Conservation (phyloP, 139 green algal genomes). For the Eudorina sp. region DNA sequence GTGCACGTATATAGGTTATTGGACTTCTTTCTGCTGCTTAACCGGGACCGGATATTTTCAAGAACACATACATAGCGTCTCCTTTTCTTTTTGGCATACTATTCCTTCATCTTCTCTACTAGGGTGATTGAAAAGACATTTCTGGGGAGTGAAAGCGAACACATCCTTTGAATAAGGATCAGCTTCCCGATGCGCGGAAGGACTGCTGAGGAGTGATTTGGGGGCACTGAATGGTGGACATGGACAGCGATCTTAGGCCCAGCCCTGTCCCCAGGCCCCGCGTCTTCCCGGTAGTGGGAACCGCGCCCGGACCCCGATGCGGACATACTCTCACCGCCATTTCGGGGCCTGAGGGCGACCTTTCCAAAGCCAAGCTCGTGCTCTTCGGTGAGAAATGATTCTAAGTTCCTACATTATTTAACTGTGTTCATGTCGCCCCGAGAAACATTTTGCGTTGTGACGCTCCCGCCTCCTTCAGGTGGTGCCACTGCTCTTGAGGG, state of each 20-base stretch:
- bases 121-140: no score
- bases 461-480: slow-evolving; percentile 66
- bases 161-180: not conserved
- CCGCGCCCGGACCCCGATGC: slow-evolving; percentile 82
- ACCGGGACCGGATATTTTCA: not conserved
- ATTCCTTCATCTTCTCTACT: no score
- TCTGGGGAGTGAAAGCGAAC: not conserved
- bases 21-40: no score
- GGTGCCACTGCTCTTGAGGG: slow-evolving; percentile 94
- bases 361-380: slow-evolving; percentile 83
- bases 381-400: slow-evolving; percentile 83
- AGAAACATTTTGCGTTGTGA: not conserved
- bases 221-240: slow-evolving; percentile 18
- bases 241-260: slow-evolving; percentile 36
- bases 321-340: slow-evolving; percentile 95
- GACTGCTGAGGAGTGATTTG: slow-evolving; percentile 9
- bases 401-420: not conserved
- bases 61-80: not conserved
- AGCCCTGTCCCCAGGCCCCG: slow-evolving; percentile 42
- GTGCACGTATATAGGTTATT: no score
- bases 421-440: no score
- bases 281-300: slow-evolving; percentile 22
- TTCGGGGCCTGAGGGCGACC: slow-evolving; percentile 77
- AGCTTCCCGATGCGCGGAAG: slow-evolving; percentile 12
- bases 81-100: not conserved